Conservation (phyloP, 768 basidiomycete species). For the Kwoniella shandongensis region DNA sequence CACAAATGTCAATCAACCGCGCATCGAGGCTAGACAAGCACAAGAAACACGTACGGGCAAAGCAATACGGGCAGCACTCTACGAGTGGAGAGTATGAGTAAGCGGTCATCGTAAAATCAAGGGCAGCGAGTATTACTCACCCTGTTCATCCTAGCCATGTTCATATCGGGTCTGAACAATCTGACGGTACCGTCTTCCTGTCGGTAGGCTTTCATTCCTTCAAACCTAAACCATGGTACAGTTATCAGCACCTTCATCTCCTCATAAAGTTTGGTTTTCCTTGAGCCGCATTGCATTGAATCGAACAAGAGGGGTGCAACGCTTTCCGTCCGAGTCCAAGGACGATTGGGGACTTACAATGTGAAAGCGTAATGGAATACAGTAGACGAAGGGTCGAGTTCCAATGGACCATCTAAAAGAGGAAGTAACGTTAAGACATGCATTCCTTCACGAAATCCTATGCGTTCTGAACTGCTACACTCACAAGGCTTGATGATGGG, state of each 20-base stretch:
- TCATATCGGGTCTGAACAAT: conserved; percentile 93
- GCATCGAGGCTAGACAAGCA: background rate
- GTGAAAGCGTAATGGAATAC: conserved; percentile 92
- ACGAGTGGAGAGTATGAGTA: background rate
- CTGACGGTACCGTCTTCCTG: conserved; percentile 69
- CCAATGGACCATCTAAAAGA: conserved; percentile 66
- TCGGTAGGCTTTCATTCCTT: conserved; percentile 92
- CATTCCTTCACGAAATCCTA: too few species aligned
- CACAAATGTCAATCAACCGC: background rate
- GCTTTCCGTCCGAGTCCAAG: too few species aligned
- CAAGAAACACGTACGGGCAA: conserved; percentile 58
- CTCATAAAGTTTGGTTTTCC: background rate
- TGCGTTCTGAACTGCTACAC: too few species aligned
- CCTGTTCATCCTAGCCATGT: conserved; percentile 92
- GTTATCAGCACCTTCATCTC: too few species aligned
- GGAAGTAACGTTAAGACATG: too few species aligned
- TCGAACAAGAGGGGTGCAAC: background rate
- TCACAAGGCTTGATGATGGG: conserved; percentile 81
- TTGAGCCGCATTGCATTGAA: background rate
- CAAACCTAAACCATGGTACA: conserved; percentile 57
- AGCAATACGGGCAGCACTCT: conserved; percentile 72
- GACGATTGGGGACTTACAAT: conserved; percentile 55
- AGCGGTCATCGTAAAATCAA: background rate
- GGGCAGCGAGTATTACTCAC: conserved; percentile 22
- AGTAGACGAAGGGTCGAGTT: conserved; percentile 72